These are phyloP conservation scores for Thalassiosira mediterranea DNA, from an alignment of 352 stramenopile genomes.

Conservation along the genomic window DNA sequence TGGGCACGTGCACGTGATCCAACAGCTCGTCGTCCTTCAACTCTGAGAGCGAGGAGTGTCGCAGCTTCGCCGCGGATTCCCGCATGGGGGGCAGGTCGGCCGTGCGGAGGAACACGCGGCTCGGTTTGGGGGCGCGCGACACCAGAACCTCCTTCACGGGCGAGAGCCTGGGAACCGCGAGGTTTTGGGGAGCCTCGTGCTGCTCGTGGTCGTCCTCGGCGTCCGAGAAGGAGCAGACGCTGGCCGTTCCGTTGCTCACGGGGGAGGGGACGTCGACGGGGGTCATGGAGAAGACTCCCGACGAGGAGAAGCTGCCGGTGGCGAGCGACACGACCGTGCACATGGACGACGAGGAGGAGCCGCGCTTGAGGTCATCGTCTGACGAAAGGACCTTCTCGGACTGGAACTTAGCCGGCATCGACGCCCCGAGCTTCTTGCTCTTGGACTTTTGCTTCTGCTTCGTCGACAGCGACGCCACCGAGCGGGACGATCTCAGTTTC, in stretches of 20 bases:
- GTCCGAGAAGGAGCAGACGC: conserved; percentile 18
- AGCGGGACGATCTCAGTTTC: too few species aligned
- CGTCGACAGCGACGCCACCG: too few species aligned
- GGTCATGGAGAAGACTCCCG: conserved; percentile 18
- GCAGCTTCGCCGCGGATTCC: conserved; percentile 14
- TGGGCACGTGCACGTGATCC: conserved; percentile 46
- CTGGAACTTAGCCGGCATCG: too few species aligned
- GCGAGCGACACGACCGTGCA: conserved; percentile 39
- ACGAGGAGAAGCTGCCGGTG: conserved; percentile 36
- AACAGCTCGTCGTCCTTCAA: conserved; percentile 23
- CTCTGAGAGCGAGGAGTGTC: conserved; percentile 17
- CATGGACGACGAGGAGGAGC: too few species aligned
- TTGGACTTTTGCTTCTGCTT: too few species aligned
- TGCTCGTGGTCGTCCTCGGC: conserved; percentile 12
- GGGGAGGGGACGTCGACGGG: conserved; percentile 8
- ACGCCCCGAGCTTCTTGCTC: too few species aligned
- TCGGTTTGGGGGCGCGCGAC: background rate
- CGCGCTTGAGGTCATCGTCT: too few species aligned
- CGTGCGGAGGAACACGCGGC: conserved; percentile 50
- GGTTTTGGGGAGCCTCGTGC: background rate
- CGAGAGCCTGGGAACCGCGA: conserved; percentile 14
- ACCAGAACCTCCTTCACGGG: conserved; percentile 7
- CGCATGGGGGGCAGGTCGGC: conserved; percentile 51
- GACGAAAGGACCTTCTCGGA: too few species aligned
- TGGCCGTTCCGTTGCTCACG: conserved; percentile 19